Percentiles rank a stretch among this genome's conserved stretches.
Conservation (phyloP, 148 eudicot species). For the Heliamphora exappendiculata region DNA sequence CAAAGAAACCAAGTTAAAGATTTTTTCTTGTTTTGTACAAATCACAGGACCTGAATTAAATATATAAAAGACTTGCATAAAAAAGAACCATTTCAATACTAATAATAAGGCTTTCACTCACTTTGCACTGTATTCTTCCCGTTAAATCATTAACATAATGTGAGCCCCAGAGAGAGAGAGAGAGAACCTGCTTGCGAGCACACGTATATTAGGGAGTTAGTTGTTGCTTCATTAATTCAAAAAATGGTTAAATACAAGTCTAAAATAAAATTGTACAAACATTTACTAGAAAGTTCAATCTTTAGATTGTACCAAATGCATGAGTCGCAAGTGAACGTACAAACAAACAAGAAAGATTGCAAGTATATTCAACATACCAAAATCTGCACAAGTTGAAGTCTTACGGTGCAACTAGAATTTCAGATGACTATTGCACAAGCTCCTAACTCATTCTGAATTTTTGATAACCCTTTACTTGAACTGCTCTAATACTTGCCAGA, state of each 20-base stretch:
- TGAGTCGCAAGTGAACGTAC: slow-evolving; percentile 8
- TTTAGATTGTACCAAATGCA: slow-evolving; percentile 1
- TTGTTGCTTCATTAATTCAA: background rate
- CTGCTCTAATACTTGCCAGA: background rate
- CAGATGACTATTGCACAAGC: background rate
- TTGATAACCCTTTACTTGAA: background rate
- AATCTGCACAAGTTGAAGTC: slow-evolving; percentile 7
- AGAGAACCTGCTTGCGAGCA: background rate
- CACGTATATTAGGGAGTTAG: background rate
- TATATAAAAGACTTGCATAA: background rate
- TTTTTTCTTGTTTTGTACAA: too few relatives aligned
- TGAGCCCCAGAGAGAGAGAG: background rate
- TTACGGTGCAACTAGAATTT: background rate
- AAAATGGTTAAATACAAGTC: background rate
- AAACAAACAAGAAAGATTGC: background rate
- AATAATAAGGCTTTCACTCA: background rate
- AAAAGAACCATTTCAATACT: background rate
- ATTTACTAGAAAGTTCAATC: slow-evolving; percentile 3
- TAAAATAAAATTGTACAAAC: slow-evolving; percentile 1
- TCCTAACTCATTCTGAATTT: background rate
- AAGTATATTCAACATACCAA: slow-evolving; percentile 10
- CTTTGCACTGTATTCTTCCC: background rate
- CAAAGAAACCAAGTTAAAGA: too few relatives aligned
- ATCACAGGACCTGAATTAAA: background rate
- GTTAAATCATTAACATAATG: background rate